Evolutionary conservation across 768 basidiomycete species (phyloP).

Genomic region (Boletus coccyginus): DNA sequence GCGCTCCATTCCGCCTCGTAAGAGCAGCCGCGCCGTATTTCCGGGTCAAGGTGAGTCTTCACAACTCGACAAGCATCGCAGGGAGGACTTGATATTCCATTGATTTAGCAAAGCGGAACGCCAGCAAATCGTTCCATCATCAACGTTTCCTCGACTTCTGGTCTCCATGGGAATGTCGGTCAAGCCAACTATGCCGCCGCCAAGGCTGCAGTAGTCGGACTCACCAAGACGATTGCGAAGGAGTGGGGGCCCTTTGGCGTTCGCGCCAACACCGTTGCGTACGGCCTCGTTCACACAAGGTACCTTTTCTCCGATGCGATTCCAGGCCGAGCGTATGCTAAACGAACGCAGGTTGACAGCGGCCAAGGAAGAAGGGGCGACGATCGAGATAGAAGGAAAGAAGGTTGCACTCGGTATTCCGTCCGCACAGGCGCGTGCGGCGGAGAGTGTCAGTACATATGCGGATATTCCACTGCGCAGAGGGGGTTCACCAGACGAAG

Average conservation of each 20-base stretch:
- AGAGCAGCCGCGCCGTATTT: constrained; percentile 84
- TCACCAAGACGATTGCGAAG: constrained; percentile 84
- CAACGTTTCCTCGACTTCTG: constrained; percentile 81
- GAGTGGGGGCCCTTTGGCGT: constrained; percentile 86
- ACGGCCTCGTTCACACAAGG: constrained; percentile 76
- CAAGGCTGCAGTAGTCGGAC: constrained; percentile 72
- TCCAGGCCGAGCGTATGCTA: neutral
- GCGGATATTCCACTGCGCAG: constrained; percentile 63
- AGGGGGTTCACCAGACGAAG: constrained; percentile 71
- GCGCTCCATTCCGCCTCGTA: constrained; percentile 82
- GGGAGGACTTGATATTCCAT: neutral
- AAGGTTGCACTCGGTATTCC: constrained; percentile 83
- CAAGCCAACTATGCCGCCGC: constrained; percentile 82
- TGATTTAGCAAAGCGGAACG: constrained; percentile 41
- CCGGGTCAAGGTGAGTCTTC: constrained; percentile 58
- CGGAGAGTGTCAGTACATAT: constrained; percentile 41
- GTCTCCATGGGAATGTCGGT: constrained; percentile 84
- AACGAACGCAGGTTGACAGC: constrained; percentile 57
- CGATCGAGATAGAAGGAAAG: constrained; percentile 80
- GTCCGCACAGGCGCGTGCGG: constrained; percentile 40
- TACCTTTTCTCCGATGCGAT: constrained; percentile 22
- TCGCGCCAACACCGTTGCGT: constrained; percentile 79
- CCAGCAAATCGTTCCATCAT: constrained; percentile 72
- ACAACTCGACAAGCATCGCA: neutral
- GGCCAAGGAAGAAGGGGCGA: constrained; percentile 72